Percentiles rank a stretch among this genome's conserved stretches.
phyloP scores from a whole-genome alignment of 345 rosid species.

The Aquilaria malaccensis region DNA sequence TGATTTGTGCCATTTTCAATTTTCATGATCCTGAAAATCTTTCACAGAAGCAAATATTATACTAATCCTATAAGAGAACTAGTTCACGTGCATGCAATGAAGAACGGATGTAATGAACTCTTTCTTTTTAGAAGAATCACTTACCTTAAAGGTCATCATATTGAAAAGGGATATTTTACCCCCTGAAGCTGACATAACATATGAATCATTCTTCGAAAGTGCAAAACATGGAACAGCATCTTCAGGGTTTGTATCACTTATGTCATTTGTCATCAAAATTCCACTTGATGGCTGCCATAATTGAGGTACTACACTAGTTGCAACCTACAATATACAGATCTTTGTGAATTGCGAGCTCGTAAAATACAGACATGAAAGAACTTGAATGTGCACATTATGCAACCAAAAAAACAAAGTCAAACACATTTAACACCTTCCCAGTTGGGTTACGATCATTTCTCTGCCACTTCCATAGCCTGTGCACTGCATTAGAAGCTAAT shows the following conservation, averaged over 20 bases:
- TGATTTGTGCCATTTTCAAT: no score
- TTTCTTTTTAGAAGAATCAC: not conserved
- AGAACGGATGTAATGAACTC: not conserved
- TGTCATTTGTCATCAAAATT: conserved; percentile 65
- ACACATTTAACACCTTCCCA: conserved; percentile 34
- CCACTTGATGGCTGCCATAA: conserved; percentile 75
- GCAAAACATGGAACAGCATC: conserved; percentile 83
- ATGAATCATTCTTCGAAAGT: conserved; percentile 59
- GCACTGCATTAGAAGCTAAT: conserved; percentile 77
- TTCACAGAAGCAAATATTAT: no score
- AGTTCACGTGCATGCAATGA: no score
- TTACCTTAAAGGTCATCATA: conserved; percentile 76
- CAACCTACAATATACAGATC: conserved; percentile 30
- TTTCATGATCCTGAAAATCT: no score
- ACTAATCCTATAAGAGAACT: no score
- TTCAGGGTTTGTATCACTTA: conserved; percentile 54
- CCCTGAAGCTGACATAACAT: conserved; percentile 82
- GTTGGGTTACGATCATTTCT: conserved; percentile 40
- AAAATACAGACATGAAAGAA: not conserved
- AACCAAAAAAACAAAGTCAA: no score
- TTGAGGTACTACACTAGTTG: conserved; percentile 51
- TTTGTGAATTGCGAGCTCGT: conserved; percentile 7
- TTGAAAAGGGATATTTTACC: conserved; percentile 62
- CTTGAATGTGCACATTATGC: not conserved
- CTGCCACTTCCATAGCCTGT: conserved; percentile 89